Conservation (phyloP, 2,329 filamentous ascomycete genomes). For the Nigrospora sphaerica region DNA sequence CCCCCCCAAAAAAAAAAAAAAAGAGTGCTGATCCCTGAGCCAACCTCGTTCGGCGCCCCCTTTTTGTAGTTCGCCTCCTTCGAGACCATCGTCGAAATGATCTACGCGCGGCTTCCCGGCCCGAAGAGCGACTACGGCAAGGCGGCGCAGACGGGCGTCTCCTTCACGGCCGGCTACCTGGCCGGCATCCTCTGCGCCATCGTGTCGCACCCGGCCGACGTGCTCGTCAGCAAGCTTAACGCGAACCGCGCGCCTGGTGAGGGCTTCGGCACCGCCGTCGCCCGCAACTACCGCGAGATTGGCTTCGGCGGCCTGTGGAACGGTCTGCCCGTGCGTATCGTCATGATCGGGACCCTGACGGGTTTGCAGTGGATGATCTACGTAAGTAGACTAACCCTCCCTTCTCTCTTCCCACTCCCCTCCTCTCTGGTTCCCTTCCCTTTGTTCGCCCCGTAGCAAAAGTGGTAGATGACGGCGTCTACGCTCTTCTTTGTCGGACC, state of each 20-base stretch:
- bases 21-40: too few relatives aligned
- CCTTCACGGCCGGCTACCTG: constrained; percentile 76
- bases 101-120: constrained; percentile 71
- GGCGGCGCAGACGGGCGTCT: constrained; percentile 75
- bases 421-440: neutral
- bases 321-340: constrained; percentile 73
- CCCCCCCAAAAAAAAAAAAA: too few relatives aligned
- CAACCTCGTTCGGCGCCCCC: too few relatives aligned
- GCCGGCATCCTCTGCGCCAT: constrained; percentile 85
- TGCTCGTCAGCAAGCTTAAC: constrained; percentile 92
- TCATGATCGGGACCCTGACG: constrained; percentile 81
- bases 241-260: constrained; percentile 70
- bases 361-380: constrained; percentile 94
- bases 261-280: constrained; percentile 66
- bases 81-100: constrained; percentile 81
- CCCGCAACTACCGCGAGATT: constrained; percentile 79
- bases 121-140: constrained; percentile 75
- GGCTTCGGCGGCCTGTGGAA: constrained; percentile 90
- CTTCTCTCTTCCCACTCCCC: neutral
- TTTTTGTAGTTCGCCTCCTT: constrained; percentile 71
- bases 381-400: constrained; percentile 35
- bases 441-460: neutral
- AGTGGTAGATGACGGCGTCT: constrained; percentile 3
- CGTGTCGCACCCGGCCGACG: constrained; percentile 73
- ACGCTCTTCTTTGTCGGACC: neutral